Conservation (phyloP, 805 yeast genomes). For the Candida endomychidarum region DNA sequence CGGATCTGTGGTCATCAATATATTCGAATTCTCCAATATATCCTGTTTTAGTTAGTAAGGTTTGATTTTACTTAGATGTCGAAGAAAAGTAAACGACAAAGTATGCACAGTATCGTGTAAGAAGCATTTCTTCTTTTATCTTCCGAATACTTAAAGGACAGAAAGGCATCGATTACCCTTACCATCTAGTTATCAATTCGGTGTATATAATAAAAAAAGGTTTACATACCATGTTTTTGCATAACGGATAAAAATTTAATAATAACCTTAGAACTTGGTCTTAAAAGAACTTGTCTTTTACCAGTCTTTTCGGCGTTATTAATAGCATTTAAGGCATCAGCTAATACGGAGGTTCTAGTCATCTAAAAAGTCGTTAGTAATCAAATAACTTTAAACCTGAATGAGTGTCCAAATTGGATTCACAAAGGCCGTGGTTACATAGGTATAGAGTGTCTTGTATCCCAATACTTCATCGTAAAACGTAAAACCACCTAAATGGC, state of each 20-base stretch:
- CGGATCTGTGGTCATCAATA: conserved; percentile 99
- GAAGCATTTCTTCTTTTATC: conserved; percentile 62
- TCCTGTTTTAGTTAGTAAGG: conserved; percentile 39
- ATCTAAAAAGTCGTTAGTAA: conserved; percentile 43
- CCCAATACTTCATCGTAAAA: conserved; percentile 1
- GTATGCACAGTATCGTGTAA: conserved; percentile 53
- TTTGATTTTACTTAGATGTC: conserved; percentile 36
- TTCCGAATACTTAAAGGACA: conserved; percentile 98
- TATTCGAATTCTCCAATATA: conserved; percentile 98
- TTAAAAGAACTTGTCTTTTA: conserved; percentile 96
- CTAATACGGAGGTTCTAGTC: conserved; percentile 98
- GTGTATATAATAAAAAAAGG: conserved; percentile 25
- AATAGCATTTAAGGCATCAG: conserved; percentile 97
- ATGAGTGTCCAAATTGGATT: conserved; percentile 36
- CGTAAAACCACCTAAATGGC: not conserved
- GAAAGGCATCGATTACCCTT: conserved; percentile 85
- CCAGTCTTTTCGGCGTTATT: conserved; percentile 99
- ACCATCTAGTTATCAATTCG: conserved; percentile 99
- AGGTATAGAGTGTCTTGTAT: conserved; percentile 8
- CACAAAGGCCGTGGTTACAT: conserved; percentile 8
- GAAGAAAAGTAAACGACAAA: conserved; percentile 67
- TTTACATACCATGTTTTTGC: conserved; percentile 74
- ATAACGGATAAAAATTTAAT: conserved; percentile 94
- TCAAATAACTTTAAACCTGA: conserved; percentile 23
- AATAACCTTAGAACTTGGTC: conserved; percentile 98